Percentiles rank a stretch among this genome's conserved stretches.
Evolutionary conservation across 1,284 basidiomycete genomes (phyloP).

Genomic region (Chiua sp.): DNA sequence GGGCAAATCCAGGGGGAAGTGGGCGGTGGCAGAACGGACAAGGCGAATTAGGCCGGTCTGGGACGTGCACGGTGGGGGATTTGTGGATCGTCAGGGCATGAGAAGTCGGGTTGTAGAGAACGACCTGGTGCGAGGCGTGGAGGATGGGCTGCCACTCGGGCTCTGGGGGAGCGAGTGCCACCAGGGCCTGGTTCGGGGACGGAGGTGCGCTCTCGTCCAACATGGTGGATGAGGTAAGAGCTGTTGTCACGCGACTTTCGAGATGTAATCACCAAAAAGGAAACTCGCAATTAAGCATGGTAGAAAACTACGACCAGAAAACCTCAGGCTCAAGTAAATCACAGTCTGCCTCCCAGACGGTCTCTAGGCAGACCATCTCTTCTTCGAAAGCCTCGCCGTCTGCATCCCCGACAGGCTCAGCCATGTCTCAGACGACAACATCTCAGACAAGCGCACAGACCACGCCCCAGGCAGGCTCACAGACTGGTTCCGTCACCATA

Average conservation of each 20-base stretch:
- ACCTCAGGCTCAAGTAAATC: conserved; percentile 8
- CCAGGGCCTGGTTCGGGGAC: conserved; percentile 36
- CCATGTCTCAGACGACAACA: no score
- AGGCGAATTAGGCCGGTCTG: conserved; percentile 32
- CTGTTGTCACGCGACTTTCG: no score
- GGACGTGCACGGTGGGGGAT: conserved; percentile 34
- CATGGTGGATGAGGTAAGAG: conserved; percentile 16
- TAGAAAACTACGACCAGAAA: conserved; percentile 9
- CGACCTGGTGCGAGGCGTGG: conserved; percentile 83
- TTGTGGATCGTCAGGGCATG: conserved; percentile 79
- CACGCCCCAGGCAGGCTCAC: conserved; percentile 9
- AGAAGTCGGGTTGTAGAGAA: conserved; percentile 86
- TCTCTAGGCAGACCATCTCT: conserved; percentile 3
- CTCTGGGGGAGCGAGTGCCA: conserved; percentile 31
- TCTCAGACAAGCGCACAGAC: no score
- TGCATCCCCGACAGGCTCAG: not conserved
- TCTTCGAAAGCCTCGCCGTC: conserved; percentile 6
- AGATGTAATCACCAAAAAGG: no score
- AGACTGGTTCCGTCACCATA: conserved; percentile 16
- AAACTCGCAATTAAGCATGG: not conserved
- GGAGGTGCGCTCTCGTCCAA: conserved; percentile 37
- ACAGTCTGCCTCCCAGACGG: conserved; percentile 7
- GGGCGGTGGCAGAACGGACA: conserved; percentile 78
- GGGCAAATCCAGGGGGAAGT: conserved; percentile 43
- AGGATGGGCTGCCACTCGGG: conserved; percentile 72